Evolutionary conservation across 352 stramenopile genomes (phyloP).

Genomic region (Globisporangium iwayamae): DNA sequence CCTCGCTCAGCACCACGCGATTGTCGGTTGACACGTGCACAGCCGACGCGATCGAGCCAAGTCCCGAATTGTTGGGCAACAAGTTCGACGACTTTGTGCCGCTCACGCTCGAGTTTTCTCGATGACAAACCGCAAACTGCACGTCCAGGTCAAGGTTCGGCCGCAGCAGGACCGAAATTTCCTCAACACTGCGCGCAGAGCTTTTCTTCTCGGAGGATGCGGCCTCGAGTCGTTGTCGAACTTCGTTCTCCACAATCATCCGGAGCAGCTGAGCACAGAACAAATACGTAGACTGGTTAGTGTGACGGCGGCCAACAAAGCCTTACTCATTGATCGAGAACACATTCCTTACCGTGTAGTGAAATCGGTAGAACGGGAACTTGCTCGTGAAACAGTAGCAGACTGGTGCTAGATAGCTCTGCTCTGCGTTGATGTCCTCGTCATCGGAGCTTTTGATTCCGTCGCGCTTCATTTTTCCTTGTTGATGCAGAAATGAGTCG

Average conservation of each 20-base stretch:
- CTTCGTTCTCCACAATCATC: conserved; percentile 68
- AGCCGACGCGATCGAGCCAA: conserved; percentile 39
- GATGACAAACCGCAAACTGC: conserved; percentile 51
- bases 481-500: conserved; percentile 14
- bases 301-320: background rate
- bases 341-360: conserved; percentile 61
- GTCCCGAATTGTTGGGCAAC: conserved; percentile 8
- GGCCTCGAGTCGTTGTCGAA: conserved; percentile 21
- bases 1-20: conserved; percentile 45
- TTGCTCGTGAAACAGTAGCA: conserved; percentile 88
- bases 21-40: conserved; percentile 29
- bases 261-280: conserved; percentile 43
- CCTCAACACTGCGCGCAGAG: conserved; percentile 17
- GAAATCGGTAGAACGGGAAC: conserved; percentile 84
- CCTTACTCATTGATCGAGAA: background rate
- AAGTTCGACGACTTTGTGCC: background rate
- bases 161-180: conserved; percentile 63
- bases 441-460: background rate
- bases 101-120: conserved; percentile 34
- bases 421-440: background rate
- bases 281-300: background rate
- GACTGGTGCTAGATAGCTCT: conserved; percentile 40
- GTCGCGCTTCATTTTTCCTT: conserved; percentile 6
- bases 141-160: conserved; percentile 45
- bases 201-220: conserved; percentile 10